These are phyloP conservation scores for Coniophora puteana DNA, from an alignment of 1,284 basidiomycete genomes.

Conservation along the genomic window DNA sequence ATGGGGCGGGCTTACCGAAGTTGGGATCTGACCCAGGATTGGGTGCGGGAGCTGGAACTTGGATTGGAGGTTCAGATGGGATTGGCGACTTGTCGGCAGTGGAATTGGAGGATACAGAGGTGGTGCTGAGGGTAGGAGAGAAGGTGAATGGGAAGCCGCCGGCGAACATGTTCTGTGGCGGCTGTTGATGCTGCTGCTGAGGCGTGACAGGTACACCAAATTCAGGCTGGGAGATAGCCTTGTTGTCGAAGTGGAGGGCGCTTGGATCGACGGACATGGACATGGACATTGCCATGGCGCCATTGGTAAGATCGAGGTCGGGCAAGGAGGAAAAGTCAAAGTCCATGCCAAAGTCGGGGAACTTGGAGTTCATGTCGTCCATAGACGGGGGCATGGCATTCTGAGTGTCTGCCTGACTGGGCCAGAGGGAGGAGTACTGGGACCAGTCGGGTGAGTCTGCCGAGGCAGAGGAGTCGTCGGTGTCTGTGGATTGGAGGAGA, in stretches of 20 bases:
- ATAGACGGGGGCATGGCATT: conserved; percentile 7
- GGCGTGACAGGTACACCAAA: conserved; percentile 19
- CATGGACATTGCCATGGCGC: conserved; percentile 28
- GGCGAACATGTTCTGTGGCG: conserved; percentile 28
- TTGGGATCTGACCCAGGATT: conserved; percentile 3
- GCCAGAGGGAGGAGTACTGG: conserved; percentile 44
- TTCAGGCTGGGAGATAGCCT: conserved; percentile 6
- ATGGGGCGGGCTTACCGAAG: conserved; percentile 1
- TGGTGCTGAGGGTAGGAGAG: conserved; percentile 23
- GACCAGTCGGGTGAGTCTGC: conserved; percentile 46
- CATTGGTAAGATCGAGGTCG: conserved; percentile 50
- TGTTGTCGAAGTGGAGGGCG: conserved; percentile 49
- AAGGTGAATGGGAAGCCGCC: conserved; percentile 42
- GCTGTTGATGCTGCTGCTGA: no score
- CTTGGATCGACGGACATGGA: conserved; percentile 59
- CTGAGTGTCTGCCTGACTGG: conserved; percentile 23
- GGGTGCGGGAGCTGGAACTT: conserved; percentile 6
- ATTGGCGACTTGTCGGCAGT: conserved; percentile 22
- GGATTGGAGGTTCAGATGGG: conserved; percentile 20
- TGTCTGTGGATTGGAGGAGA: conserved; percentile 38
- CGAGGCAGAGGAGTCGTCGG: conserved; percentile 27
- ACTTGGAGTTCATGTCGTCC: conserved; percentile 28
- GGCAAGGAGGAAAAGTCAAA: conserved; percentile 37
- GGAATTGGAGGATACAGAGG: conserved; percentile 19
- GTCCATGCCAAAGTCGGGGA: conserved; percentile 37